Percentiles rank a stretch among this genome's conserved stretches.
phyloP scores from a whole-genome alignment of 495 filamentous ascomycete species.

The Neurospora sp. region DNA sequence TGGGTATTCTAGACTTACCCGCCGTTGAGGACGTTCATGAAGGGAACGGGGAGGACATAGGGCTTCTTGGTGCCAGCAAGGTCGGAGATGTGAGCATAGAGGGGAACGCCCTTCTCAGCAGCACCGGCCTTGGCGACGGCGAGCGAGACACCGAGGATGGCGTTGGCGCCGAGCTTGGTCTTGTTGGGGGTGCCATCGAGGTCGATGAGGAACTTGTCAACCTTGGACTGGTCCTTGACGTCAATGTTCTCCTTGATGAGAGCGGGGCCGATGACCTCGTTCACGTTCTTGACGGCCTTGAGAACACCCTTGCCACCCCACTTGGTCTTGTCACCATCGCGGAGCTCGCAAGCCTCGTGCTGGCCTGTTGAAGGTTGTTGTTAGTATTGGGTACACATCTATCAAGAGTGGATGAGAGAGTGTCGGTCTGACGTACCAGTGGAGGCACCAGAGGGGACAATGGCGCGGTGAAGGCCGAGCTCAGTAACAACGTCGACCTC shows the following conservation, averaged over 20 bases:
- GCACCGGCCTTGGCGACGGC: slow-evolving; percentile 97
- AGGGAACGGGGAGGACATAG: slow-evolving; percentile 96
- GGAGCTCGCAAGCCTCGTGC: slow-evolving; percentile 97
- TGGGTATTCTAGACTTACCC: slow-evolving; percentile 37
- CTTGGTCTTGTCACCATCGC: slow-evolving; percentile 94
- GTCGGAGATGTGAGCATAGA: slow-evolving; percentile 97
- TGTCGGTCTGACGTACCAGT: slow-evolving; percentile 58
- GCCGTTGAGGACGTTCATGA: slow-evolving; percentile 99
- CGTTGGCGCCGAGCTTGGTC: slow-evolving; percentile 95
- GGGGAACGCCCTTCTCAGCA: slow-evolving; percentile 94
- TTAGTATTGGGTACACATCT: not conserved
- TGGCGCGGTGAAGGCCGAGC: slow-evolving; percentile 94
- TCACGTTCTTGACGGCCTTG: slow-evolving; percentile 95
- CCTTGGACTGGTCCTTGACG: slow-evolving; percentile 89
- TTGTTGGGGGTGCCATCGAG: slow-evolving; percentile 97
- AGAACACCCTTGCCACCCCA: slow-evolving; percentile 96
- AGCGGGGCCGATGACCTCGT: slow-evolving; percentile 81
- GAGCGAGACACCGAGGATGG: slow-evolving; percentile 93
- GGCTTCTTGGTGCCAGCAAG: slow-evolving; percentile 99
- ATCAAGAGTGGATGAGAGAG: slow-evolving; percentile 1
- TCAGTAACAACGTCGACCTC: slow-evolving; percentile 91
- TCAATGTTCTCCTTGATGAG: slow-evolving; percentile 89
- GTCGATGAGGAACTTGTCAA: slow-evolving; percentile 91
- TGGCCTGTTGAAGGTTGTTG: slow-evolving; percentile 50
- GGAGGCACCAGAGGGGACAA: slow-evolving; percentile 96